Evolutionary conservation across 1,284 basidiomycete species (phyloP).

Genomic region (Rhodotorula sp.): DNA sequence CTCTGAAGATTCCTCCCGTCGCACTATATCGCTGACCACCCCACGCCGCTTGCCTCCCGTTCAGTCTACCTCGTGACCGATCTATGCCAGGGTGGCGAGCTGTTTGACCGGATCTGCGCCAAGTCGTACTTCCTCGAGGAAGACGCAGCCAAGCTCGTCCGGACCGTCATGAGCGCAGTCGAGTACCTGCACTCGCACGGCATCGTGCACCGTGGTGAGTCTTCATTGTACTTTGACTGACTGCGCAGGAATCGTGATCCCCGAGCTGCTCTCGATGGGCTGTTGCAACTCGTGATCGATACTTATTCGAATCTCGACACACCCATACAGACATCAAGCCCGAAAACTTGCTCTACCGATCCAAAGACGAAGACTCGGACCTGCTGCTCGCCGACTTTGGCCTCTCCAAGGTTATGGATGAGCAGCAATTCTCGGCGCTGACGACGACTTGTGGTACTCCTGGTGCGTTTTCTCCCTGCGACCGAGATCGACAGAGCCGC

Average conservation of each 20-base stretch:
- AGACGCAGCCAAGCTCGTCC: constrained; percentile 85
- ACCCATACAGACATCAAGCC: constrained; percentile 76
- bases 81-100: constrained; percentile 94
- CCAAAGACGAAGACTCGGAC: constrained; percentile 83
- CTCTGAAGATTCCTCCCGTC: neutral
- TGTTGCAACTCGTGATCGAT: neutral
- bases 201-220: constrained; percentile 87
- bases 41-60: neutral
- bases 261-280: neutral
- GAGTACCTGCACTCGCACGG: constrained; percentile 88
- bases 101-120: constrained; percentile 97
- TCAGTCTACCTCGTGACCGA: constrained; percentile 74
- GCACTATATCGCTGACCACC: neutral
- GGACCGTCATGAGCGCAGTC: constrained; percentile 82
- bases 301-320: neutral
- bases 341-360: constrained; percentile 93
- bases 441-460: constrained; percentile 95
- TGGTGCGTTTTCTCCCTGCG: constrained; percentile 57
- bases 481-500: too few species aligned
- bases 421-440: constrained; percentile 79
- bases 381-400: constrained; percentile 99
- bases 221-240: neutral
- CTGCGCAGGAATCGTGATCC: too few species aligned
- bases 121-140: constrained; percentile 62
- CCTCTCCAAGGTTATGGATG: constrained; percentile 68